A percentile compares a stretch with the other conserved stretches of the same genome.
Conservation (phyloP, 129 eudicot species). For the Mikania micrantha region DNA sequence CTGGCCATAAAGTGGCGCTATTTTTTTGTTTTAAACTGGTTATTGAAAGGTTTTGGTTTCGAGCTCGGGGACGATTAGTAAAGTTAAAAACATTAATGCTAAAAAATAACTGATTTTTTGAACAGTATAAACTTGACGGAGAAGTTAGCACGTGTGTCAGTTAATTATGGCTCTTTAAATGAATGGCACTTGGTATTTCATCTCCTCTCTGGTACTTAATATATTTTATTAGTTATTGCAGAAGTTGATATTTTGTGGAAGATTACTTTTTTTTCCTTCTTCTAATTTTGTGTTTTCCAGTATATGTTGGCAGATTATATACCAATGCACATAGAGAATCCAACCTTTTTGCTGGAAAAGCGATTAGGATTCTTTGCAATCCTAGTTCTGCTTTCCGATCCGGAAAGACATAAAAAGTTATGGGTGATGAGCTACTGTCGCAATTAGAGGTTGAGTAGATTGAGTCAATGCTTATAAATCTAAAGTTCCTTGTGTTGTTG, state of each 20-base stretch:
- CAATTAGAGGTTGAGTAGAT: constrained; percentile 89
- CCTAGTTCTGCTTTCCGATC: constrained; percentile 78
- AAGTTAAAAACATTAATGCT: too few relatives aligned
- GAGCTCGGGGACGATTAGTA: too few relatives aligned
- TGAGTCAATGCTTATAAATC: constrained; percentile 72
- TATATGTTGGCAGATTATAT: too few relatives aligned
- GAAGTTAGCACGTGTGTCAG: constrained; percentile 60
- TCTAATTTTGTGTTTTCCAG: too few relatives aligned
- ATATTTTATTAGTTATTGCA: too few relatives aligned
- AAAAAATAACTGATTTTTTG: too few relatives aligned
- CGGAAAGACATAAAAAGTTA: constrained; percentile 39
- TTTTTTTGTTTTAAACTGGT: too few relatives aligned
- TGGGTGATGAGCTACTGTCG: constrained; percentile 78
- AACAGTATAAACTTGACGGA: constrained; percentile 43
- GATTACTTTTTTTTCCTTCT: too few relatives aligned
- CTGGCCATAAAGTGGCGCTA: too few relatives aligned
- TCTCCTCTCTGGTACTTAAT: constrained; percentile 71
- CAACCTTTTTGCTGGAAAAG: constrained; percentile 95
- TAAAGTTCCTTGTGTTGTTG: constrained; percentile 45
- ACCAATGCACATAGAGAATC: constrained; percentile 86
- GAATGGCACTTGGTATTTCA: constrained; percentile 96
- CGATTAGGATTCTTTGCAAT: constrained; percentile 86
- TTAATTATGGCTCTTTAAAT: constrained; percentile 57
- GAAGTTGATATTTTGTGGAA: too few relatives aligned
- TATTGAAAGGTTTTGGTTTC: too few relatives aligned